Evolutionary conservation across 805 yeast species (phyloP), one percentile per base, ranked within the genome.

Genomic region (Starmerella roubikii): DNA sequence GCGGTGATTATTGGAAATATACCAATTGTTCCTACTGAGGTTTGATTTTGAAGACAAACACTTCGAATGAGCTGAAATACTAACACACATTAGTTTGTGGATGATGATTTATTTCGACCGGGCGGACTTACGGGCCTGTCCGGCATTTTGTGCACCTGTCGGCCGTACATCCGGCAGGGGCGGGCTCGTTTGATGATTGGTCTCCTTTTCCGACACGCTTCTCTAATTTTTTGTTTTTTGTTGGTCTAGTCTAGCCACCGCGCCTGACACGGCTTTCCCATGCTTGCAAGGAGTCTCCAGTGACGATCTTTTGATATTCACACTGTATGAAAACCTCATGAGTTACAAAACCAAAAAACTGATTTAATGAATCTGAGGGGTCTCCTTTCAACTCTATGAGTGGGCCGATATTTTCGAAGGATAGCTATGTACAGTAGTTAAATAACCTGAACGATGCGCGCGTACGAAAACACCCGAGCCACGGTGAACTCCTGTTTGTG

Each of bases 21-120:
- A 45, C 56, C 58, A 57, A 55, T 57, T 56, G 61, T 57, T 57
- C 59, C 60, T 54, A 48, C 61, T 54, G 61, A 56, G 44, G 44
- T 35, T 30, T 40, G 20, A 30, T 21, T 22, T 32, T 46, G 51
- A 47, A 40, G 55, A 48, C 31, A 30, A 34, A 32, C 19, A 15
- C 15, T 36, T 35, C 50, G 44, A 46, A 47, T 53, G 57, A 53
- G 55, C 54, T 34, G 36, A 27, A 31, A 30, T 39, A 44, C 54
- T 49, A 52, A 49, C 54, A 13, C 37, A 5, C 18, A 26, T 17
- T 26, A 38, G 43, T 31, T 22, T 40, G 53, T 49, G 56, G 46
- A 54, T 55, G 60, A 57, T 39, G 61, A 57, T 50, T 46, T 44
- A 45, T 46, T 47, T 53, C 59, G 61, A 57, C 61, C 61, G 61